Conservation (phyloP, 345 rosid genomes). For the Cochlearia excelsa region DNA sequence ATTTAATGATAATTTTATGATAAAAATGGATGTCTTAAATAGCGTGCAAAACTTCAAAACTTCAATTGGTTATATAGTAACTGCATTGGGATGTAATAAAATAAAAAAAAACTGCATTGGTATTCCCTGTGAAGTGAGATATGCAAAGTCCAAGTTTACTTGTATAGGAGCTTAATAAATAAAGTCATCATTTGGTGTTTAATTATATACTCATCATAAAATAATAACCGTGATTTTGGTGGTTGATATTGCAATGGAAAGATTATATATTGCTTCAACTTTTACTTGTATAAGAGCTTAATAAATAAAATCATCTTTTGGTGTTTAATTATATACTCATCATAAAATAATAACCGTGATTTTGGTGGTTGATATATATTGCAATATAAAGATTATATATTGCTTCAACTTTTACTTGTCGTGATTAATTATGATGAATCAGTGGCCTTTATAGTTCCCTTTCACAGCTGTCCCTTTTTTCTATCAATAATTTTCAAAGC, state of each 20-base stretch:
- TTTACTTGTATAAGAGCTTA: neutral
- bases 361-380: conserved; percentile 22
- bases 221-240: conserved; percentile 17
- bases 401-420: too few relatives aligned
- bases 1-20: too few relatives aligned
- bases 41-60: too few relatives aligned
- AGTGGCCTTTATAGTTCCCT: neutral
- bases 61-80: conserved; percentile 3
- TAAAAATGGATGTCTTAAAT: too few relatives aligned
- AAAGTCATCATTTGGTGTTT: conserved; percentile 21
- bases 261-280: too few relatives aligned
- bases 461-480: conserved; percentile 16
- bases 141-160: too few relatives aligned
- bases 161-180: neutral
- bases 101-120: neutral
- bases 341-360: conserved; percentile 7
- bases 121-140: too few relatives aligned
- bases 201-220: conserved; percentile 5
- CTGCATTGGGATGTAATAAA: too few relatives aligned
- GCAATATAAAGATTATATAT: too few relatives aligned
- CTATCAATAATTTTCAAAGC: too few relatives aligned
- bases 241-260: neutral
- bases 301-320: conserved; percentile 18
- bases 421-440: too few relatives aligned
- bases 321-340: conserved; percentile 11